Evolutionary conservation across 108 stramenopile species (phyloP), one percentile per base, ranked within the genome.

Genomic region (Hondaea fermentalgiana): DNA sequence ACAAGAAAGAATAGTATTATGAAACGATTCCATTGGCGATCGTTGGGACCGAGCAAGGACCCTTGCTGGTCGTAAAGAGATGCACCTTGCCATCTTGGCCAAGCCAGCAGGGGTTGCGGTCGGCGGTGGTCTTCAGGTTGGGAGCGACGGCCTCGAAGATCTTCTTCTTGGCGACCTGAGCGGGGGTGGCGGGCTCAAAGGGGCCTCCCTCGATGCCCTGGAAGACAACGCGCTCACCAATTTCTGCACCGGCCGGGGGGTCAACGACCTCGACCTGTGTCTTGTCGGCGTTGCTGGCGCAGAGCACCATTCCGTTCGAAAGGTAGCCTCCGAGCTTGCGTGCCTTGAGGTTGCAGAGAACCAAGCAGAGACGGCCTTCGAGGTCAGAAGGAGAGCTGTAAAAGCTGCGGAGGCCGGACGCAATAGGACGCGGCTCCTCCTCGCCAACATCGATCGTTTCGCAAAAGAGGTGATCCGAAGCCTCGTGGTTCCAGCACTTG

Each of bases 401-500:
- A 93, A 98, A 96, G 6, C 92, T 91, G 5, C 91, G 88, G 25
- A 99, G 92, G 49, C 98, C 98, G 25, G 96, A 96, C 16, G 97
- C 97, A 90, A 98, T 97, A 90, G 92, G 94, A 59, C 99, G 95
- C 43, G 96, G 95, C 44, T 60, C 91, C 10, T 92, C 95, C 91
- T 99, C 98, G 25, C 99, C 99, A 17, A 94, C 89, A 88, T 99
- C 98, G 90, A 99, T 98, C 91, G 98, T 97, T 93, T 99, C 98
- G 92, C 98, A 98, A 91, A 95, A 98, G 2, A 99, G 95, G 91
- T 99, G 98, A 71, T 99, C 99, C 21, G 97, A 93, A 44, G 97
- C 97, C 23, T 93, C 92, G 91, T 99, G 99, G 59, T 96, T 93
- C 98, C 98, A 98, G 45, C 97, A 98, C 89, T 95, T 96, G 57